Base-by-base conservation (phyloP, 768 basidiomycete species). In the Neoboletus brunneissimus region DNA sequence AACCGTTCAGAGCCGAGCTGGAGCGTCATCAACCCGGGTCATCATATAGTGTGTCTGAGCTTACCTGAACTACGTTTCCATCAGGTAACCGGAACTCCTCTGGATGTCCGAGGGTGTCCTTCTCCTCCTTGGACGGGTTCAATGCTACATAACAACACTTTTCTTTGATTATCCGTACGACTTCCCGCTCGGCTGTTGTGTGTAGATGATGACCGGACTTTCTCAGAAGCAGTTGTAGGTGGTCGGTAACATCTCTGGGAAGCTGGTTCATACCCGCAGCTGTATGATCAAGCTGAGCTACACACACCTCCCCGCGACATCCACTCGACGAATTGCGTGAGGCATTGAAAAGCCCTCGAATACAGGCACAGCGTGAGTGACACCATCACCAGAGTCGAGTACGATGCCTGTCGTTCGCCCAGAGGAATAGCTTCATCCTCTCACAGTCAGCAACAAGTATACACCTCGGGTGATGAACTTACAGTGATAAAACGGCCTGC, bases 271-370 rank as follows among this genome's bases (percentile, higher is more conserved):
- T 45, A 38, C n/a, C 34, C 20, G 5, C 40, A n/a, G 38, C 37
- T 55, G 43, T 20, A 42, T 15, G 31, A 16, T 43, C 27, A 32
- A 54, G 40, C 54, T 7, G 29, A 53, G 31, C 18, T 11, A 22
- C 32, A 55, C 79, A 61, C 69, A 91, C 93, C 95, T 83, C 71
- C 97, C 97, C 37, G 97, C 97, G 16, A 99, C 85, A 69, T 99
- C 97, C 44, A 99, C 90, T 64, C 97, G 82, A 41, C 94, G 86
- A 62, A 98, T 95, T 40, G 97, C 96, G 70, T 98, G 95, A 42
- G 95, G 94, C 93, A 98, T 98, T 7, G 94, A 95, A 78, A 98
- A 98, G 1, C 97, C 97, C 68, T 99, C 97, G 66, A 95, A 99
- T 18, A 99, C 95, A 4, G 97, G 97, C 3, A 99, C 97, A 15